Evolutionary conservation across 192 early-diverging fungal genomes (phyloP), one percentile per base, ranked within the genome.

Genomic region (Physocladia obscura): DNA sequence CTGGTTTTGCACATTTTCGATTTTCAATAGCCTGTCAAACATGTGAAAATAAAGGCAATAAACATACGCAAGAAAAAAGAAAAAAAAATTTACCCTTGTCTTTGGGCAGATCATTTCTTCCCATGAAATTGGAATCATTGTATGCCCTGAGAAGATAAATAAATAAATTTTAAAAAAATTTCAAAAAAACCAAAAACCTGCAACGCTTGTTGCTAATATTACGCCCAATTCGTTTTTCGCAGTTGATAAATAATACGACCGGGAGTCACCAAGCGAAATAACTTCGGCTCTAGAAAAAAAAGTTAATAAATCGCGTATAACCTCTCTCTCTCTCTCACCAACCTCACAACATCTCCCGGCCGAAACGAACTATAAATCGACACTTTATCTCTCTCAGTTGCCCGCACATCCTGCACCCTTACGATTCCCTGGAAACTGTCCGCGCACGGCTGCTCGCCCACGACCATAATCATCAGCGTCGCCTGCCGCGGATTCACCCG

Each of bases 91-190:
- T 65, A 77, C 79, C 79, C 88, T 85, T 2, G 95, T 96, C 73
- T 91, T 92, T 19, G 97, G 90, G 72, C 95, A 96, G 54, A 97
- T 88, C 97, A 99, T 99, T 65, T 98, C 87, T 76, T 98, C 91
- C 97, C 97, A 99, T 40, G 93, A 94, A 35, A 97, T 86, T 3
- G 97, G 97, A 32, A 97, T 82, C 92, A 98, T 91, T 1, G 93
- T 86, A 55, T 83, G 74, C 13, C 79, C 84, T 49, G 77, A 76
- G 47, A 65, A 2, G 49, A 65, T 50, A 1, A 38, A 29, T 24
- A 27, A 17, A 68, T 60, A n/a, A n/a, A n/a, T n/a, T n/a, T n/a
- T 13, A 22, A 15, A 54, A n/a, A 24, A 2, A 2, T 22, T 31
- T 35, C 11, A 21, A 47, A 13, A 26, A n/a, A n/a, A n/a, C n/a